Base-by-base conservation (phyloP, 1,284 basidiomycete genomes). In the Trametes hirsuta region DNA sequence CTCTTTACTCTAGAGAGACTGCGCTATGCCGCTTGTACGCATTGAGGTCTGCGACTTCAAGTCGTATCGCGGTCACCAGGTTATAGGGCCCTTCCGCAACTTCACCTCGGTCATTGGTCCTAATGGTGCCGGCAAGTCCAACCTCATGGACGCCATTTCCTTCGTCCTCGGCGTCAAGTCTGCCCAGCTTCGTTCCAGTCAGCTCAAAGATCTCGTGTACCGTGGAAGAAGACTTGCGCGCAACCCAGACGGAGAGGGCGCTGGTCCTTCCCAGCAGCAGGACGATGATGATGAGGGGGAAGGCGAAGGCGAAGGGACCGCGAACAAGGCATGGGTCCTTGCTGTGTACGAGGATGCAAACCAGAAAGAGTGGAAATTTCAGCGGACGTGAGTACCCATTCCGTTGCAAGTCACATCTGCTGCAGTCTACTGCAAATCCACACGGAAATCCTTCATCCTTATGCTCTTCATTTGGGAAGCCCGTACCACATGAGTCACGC, bases 81-180 rank as follows among this genome's bases (percentile, higher is more conserved):
- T 85, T 42, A 94, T 97, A 49, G 95, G 95, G 0, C 95, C 95
- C 4, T 97, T 97, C 79, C 86, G 84, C 72, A 87, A 91, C 68
- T 99, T 99, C 76, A 97, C 95, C 0, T 96, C 94, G 15, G 86
- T 98, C 66, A 98, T 98, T 69, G 97, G 97, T 24, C 97, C 97
- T 46, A 99, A 99, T 89, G 97, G 97, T 59, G 95, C 96, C 3
- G 97, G 97, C 65, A 99, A 99, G 75, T 97, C 94, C 37, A 99
- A 99, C 74, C 86, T 99, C 64, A 99, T 99, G 97, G 97, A 99
- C 74, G 97, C 97, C 57, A 98, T 99, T 68, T 99, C 97, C 2
- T 99, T 99, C 73, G 97, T 99, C 5, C 87, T 99, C 9, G 97
- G 97, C 35, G 92, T 99, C 48, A 95, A 96, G 78, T 95, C 93